Conservation (phyloP, 768 basidiomycete species). For the Kwoniella sp. region DNA sequence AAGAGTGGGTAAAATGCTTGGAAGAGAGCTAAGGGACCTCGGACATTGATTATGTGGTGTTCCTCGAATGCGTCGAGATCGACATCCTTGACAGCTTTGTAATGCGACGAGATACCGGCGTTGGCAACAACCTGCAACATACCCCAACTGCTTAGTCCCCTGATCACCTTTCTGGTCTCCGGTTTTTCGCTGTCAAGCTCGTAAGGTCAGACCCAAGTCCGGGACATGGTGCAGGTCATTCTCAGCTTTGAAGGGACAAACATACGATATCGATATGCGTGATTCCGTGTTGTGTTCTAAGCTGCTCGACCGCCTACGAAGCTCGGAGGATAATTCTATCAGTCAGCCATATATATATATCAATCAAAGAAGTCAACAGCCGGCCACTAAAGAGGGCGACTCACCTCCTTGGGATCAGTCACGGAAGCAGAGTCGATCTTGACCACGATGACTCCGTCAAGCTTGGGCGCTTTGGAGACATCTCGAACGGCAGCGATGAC, state of each 20-base stretch:
- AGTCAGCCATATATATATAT: no score
- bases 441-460: constrained; percentile 2
- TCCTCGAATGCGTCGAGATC: background rate
- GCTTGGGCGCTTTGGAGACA: constrained; percentile 3
- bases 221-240: no score
- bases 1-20: constrained; percentile 18
- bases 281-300: constrained; percentile 13
- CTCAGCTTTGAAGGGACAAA: no score
- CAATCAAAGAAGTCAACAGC: no score
- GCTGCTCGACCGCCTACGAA: constrained; percentile 7
- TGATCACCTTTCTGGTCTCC: no score
- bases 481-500: constrained; percentile 26
- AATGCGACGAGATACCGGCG: constrained; percentile 1
- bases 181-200: no score
- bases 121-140: constrained; percentile 6
- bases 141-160: no score
- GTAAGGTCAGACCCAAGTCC: no score
- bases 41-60: constrained; percentile 4
- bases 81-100: background rate
- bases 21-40: constrained; percentile 25
- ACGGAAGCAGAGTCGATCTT: constrained; percentile 4
- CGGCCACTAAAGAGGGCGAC: background rate
- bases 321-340: background rate
- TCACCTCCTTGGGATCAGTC: background rate
- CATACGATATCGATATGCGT: constrained; percentile 22